Percentiles rank a stretch among this genome's conserved stretches.
Evolutionary conservation across 257 asterid genomes (phyloP).

Genomic region (Capsicum pubescens): DNA sequence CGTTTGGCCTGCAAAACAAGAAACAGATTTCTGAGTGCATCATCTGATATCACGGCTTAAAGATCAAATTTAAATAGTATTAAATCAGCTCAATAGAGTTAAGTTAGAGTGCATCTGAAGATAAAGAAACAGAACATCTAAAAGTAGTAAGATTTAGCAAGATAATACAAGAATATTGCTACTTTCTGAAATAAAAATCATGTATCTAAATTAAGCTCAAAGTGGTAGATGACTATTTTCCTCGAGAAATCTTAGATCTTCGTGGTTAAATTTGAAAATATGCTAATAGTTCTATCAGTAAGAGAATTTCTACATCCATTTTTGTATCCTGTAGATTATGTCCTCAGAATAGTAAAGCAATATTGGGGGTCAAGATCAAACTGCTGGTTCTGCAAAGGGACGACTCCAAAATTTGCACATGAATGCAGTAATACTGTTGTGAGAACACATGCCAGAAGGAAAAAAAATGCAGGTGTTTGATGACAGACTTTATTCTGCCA

Average conservation of each 20-base stretch:
- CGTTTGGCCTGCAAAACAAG: slow-evolving; percentile 81
- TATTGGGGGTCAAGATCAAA: neutral
- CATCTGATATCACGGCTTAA: neutral
- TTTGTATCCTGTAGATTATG: slow-evolving; percentile 12
- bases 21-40: slow-evolving; percentile 21
- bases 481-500: neutral
- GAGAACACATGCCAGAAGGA: neutral
- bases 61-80: neutral
- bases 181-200: neutral
- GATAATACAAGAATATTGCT: neutral
- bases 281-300: neutral
- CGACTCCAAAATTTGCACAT: neutral
- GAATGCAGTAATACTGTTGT: slow-evolving; percentile 1
- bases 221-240: neutral
- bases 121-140: neutral
- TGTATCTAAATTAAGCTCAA: neutral
- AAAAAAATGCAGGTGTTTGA: neutral
- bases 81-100: slow-evolving; percentile 8
- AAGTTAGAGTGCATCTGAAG: neutral
- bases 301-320: slow-evolving; percentile 16
- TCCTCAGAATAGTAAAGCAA: neutral
- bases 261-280: neutral
- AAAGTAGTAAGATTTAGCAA: neutral
- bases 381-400: slow-evolving; percentile 7
- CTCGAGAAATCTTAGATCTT: neutral